These are phyloP conservation scores for Lentinula lateritia DNA, from an alignment of 768 basidiomycete genomes.

Conservation along the genomic window DNA sequence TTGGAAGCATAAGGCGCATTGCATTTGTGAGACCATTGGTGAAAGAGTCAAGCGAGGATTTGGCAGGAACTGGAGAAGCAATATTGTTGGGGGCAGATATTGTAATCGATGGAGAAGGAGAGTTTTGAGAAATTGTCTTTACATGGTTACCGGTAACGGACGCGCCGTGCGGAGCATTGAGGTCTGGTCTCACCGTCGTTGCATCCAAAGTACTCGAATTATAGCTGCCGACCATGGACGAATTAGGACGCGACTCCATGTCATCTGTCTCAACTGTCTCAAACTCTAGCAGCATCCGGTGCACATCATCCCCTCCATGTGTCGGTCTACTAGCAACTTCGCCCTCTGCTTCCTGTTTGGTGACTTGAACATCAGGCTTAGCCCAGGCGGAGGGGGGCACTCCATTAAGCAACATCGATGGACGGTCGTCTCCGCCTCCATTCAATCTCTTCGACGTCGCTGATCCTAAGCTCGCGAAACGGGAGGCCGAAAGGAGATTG, in stretches of 20 bases:
- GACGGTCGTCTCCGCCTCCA: slow-evolving; percentile 10
- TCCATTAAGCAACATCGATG: slow-evolving; percentile 1
- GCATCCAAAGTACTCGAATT: not conserved
- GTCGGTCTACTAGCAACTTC: slow-evolving; percentile 29
- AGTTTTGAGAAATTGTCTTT: not conserved
- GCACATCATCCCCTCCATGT: slow-evolving; percentile 32
- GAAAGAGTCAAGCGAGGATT: slow-evolving; percentile 41
- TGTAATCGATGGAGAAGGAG: not conserved
- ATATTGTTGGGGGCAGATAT: slow-evolving; percentile 5
- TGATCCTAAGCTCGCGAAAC: slow-evolving; percentile 12
- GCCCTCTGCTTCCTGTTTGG: slow-evolving; percentile 44
- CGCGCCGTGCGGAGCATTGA: too few relatives aligned
- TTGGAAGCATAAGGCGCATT: slow-evolving; percentile 48
- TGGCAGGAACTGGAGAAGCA: slow-evolving; percentile 14
- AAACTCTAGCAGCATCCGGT: slow-evolving; percentile 39
- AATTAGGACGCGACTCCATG: slow-evolving; percentile 8
- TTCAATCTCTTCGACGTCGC: not conserved
- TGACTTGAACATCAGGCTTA: slow-evolving; percentile 55
- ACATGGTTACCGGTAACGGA: too few relatives aligned
- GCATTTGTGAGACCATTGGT: slow-evolving; percentile 52
- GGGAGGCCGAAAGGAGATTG: slow-evolving; percentile 5
- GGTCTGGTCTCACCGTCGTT: not conserved
- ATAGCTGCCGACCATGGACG: not conserved
- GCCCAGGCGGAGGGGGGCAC: slow-evolving; percentile 43
- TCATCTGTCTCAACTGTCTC: slow-evolving; percentile 18